These are phyloP conservation scores for Cyclocybe aegerita DNA, from an alignment of 768 basidiomycete species.

Conservation along the genomic window DNA sequence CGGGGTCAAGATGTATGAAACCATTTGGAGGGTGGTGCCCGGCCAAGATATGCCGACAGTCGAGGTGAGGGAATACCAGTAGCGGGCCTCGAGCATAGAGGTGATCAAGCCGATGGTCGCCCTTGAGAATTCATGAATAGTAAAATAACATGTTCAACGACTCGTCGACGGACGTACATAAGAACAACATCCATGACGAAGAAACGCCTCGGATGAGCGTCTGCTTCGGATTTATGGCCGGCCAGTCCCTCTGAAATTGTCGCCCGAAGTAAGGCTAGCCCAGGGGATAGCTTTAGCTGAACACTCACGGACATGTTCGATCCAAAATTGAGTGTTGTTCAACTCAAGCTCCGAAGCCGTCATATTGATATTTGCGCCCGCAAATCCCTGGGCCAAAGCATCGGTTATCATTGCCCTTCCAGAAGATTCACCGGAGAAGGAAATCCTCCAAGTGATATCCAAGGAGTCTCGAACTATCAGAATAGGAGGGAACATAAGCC, in stretches of 20 bases:
- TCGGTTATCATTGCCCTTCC: conserved; percentile 20
- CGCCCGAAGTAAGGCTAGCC: not conserved
- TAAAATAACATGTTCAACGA: conserved; percentile 14
- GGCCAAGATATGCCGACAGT: conserved; percentile 29
- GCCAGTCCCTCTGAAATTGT: conserved; percentile 21
- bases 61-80: conserved; percentile 34
- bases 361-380: conserved; percentile 7
- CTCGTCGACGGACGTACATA: conserved; percentile 6
- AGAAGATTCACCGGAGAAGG: conserved; percentile 24
- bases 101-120: conserved; percentile 4
- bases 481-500: too few relatives aligned
- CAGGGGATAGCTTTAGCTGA: not conserved
- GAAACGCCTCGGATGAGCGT: conserved; percentile 1
- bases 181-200: conserved; percentile 18
- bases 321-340: conserved; percentile 15
- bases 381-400: conserved; percentile 1
- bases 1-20: conserved; percentile 8
- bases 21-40: conserved; percentile 20
- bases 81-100: conserved; percentile 19
- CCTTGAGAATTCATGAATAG: conserved; percentile 9
- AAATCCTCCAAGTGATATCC: conserved; percentile 33
- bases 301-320: conserved; percentile 26
- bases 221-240: conserved; percentile 26
- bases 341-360: conserved; percentile 21
- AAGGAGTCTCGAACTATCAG: conserved; percentile 20